Evolutionary conservation across 225 moss, liverwort and hornwort genomes (phyloP).

Genomic region (Physcomitrium patens): DNA sequence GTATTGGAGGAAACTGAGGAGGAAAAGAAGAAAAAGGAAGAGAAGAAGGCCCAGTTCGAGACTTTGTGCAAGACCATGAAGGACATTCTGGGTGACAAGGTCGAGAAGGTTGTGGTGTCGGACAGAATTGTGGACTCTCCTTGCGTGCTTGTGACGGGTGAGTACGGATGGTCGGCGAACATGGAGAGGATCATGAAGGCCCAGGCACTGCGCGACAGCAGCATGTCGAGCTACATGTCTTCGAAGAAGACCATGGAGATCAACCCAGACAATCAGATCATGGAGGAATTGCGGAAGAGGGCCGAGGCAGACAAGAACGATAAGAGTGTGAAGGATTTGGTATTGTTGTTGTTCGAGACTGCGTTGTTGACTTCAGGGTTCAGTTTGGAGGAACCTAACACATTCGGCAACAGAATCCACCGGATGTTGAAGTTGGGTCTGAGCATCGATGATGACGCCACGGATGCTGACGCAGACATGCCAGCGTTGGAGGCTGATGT

Average conservation of each 20-base stretch:
- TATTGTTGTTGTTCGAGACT: slow-evolving; percentile 70
- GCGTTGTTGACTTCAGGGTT: slow-evolving; percentile 77
- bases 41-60: slow-evolving; percentile 68
- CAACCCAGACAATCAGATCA: slow-evolving; percentile 77
- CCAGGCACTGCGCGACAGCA: slow-evolving; percentile 73
- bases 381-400: slow-evolving; percentile 73
- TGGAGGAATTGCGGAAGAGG: slow-evolving; percentile 76
- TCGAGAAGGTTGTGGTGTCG: slow-evolving; percentile 78
- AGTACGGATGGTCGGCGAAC: slow-evolving; percentile 80
- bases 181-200: slow-evolving; percentile 94
- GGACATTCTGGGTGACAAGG: slow-evolving; percentile 71
- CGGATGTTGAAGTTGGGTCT: slow-evolving; percentile 81
- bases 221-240: slow-evolving; percentile 75
- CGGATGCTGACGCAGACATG: slow-evolving; percentile 47
- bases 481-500: slow-evolving; percentile 51
- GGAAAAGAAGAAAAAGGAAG: slow-evolving; percentile 68
- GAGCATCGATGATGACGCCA: slow-evolving; percentile 66
- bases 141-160: slow-evolving; percentile 72
- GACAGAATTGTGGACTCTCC: slow-evolving; percentile 81
- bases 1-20: slow-evolving; percentile 74
- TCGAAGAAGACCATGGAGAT: slow-evolving; percentile 83
- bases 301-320: slow-evolving; percentile 70
- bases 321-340: slow-evolving; percentile 80
- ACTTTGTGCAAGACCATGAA: slow-evolving; percentile 63
- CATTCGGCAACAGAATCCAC: slow-evolving; percentile 74